These are phyloP conservation scores for Solanum chilense DNA, from an alignment of 257 asterid species.

Conservation along the genomic window DNA sequence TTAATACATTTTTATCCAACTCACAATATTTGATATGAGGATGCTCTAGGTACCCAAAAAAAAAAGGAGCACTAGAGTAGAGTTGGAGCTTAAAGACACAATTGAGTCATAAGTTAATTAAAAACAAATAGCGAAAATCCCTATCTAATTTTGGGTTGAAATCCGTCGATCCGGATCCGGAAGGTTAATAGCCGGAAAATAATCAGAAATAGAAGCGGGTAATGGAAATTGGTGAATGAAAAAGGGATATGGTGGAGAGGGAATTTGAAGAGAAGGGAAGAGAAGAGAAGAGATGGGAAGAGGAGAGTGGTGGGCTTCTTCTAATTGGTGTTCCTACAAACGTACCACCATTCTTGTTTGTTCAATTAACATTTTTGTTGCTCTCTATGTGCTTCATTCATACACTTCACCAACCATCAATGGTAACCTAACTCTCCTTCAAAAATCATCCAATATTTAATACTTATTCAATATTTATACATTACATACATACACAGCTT, in stretches of 20 bases:
- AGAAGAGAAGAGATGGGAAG: constrained; percentile 50
- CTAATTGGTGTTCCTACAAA: constrained; percentile 60
- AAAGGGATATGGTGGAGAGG: neutral
- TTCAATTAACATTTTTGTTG: constrained; percentile 64
- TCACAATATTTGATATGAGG: too few relatives aligned
- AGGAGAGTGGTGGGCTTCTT: constrained; percentile 36
- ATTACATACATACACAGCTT: constrained; percentile 30
- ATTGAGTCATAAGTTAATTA: too few relatives aligned
- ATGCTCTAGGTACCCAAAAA: too few relatives aligned
- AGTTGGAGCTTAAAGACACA: neutral
- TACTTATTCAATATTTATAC: neutral
- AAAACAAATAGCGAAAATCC: neutral
- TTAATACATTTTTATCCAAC: too few relatives aligned
- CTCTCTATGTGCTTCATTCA: constrained; percentile 65
- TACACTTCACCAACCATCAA: constrained; percentile 44
- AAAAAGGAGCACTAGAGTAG: too few relatives aligned
- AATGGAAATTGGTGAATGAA: neutral
- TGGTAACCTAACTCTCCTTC: constrained; percentile 36
- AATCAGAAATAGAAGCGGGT: neutral
- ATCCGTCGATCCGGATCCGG: neutral
- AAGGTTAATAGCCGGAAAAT: neutral
- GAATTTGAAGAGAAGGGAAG: constrained; percentile 4
- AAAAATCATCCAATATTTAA: neutral
- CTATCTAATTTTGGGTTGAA: neutral
- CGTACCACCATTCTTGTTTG: constrained; percentile 57